Percentiles rank a stretch among this genome's conserved stretches.
Conservation (phyloP, 2,329 filamentous ascomycete species). For the Penicillium sp. region DNA sequence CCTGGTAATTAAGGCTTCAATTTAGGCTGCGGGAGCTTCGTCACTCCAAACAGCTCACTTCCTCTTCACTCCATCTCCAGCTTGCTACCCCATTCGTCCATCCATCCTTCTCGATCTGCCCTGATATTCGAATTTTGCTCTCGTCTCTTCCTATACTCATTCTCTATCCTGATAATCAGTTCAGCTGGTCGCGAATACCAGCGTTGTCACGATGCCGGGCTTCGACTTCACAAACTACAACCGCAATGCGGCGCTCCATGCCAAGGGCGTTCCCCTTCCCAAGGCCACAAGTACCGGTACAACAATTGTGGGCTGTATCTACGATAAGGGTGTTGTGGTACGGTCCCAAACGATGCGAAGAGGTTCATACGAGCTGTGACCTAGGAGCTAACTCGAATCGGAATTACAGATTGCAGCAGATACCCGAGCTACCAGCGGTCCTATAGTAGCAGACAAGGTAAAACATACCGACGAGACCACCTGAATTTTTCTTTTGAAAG, state of each 20-base stretch:
- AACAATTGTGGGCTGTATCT: slow-evolving; percentile 97
- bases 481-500: background rate
- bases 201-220: slow-evolving; percentile 70
- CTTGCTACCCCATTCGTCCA: slow-evolving; percentile 27
- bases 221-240: slow-evolving; percentile 99
- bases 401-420: slow-evolving; percentile 81
- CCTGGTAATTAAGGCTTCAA: slow-evolving; percentile 23
- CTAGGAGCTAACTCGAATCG: slow-evolving; percentile 17
- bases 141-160: background rate
- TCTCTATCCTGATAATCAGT: background rate
- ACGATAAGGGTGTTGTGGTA: slow-evolving; percentile 91
- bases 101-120: slow-evolving; percentile 17
- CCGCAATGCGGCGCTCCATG: slow-evolving; percentile 94
- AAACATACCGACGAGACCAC: slow-evolving; percentile 5
- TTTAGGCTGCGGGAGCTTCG: slow-evolving; percentile 42
- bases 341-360: slow-evolving; percentile 33
- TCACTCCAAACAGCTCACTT: slow-evolving; percentile 38
- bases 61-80: slow-evolving; percentile 24
- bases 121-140: background rate
- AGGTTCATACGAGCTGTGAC: background rate
- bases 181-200: slow-evolving; percentile 11
- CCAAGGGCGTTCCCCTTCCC: slow-evolving; percentile 86
- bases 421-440: slow-evolving; percentile 92
- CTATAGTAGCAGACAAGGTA: slow-evolving; percentile 97
- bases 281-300: slow-evolving; percentile 99